Base-by-base conservation (phyloP, 1,284 basidiomycete species). In the Pascua sp. region DNA sequence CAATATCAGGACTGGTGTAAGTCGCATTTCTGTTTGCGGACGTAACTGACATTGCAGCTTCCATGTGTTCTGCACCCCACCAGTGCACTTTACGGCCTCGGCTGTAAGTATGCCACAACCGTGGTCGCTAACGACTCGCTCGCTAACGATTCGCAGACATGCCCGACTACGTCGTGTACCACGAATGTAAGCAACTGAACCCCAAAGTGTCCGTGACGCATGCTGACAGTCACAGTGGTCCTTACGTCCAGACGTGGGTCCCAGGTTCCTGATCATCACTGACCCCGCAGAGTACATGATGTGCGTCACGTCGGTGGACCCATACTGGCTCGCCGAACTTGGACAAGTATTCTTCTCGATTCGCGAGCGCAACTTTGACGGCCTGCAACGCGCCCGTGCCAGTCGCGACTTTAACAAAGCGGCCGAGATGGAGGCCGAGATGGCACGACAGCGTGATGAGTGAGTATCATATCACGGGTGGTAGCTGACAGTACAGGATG, bases 321-420 rank as follows among this genome's bases (percentile, higher is more conserved):
- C 93, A 4, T 91, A 92, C 76, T 97, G 94, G 93, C 83, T 97
- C 39, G 91, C 91, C 67, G 90, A 95, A 62, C 83, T 94, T 51
- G 91, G 92, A 59, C 90, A 91, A 50, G 90, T 95, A 15, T 96
- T 95, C 81, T 97, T 90, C 80, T 92, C 90, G 37, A 91, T 94
- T 56, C 87, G 91, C 70, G 91, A 96, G 79, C 91, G 94, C 81
- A 91, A 91, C 79, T 95, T 96, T 71, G 91, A 92, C 71, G 88
- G 91, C 62, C 56, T 79, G 49, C 72, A 77, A 41, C 80, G 87
- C 39, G 85, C 88, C 8, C 83, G 84, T 65, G 85, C 88, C 15
- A 90, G 92, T 70, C 83, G 87, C 44, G 91, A 97, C 72, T 93
- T 97, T 76, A 91, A 87, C 41, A 89, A 86, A 77, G 84, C 84